Evolutionary conservation across 73 alveolate genomes (phyloP), one percentile per base, ranked within the genome.

Genomic region (Breviolum minutum): DNA sequence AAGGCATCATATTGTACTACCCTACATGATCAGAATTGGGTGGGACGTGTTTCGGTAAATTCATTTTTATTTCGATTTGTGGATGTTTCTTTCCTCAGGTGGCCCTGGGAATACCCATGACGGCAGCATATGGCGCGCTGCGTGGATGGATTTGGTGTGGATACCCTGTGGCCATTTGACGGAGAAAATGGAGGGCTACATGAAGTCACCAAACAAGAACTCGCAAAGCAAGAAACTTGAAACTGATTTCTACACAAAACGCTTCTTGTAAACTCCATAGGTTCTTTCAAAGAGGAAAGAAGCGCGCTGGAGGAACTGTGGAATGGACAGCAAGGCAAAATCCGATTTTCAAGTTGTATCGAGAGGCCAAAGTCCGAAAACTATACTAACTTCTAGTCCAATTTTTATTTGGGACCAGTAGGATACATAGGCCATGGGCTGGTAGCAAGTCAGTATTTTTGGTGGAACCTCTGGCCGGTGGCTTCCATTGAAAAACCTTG

Each of bases 221-320:
- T 40, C 3, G 54, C 54, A 40, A 40, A 20, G 74, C 22, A 20
- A 66, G 81, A 71, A 20, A 20, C 40, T 71, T 61, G 13, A 17
- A n/a, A 8, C 19, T 71, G 81, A 20, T 71, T n/a, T n/a, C n/a
- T n/a, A n/a, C n/a, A n/a, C n/a, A n/a, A n/a, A n/a, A n/a, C n/a
- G n/a, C n/a, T 77, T 10, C 16, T 77, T 40, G n/a, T 5, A 8
- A 17, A 8, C 5, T 9, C 64, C 64, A 14, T 19, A 86, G 94
- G 96, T 90, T 90, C 96, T 90, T 90, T 63, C 96, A 90, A 73
- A 86, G 96, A 30, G 96, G 96, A 27, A 91, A 74, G 90, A 92
- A 92, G 81, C 98, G 87, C 61, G 66, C 80, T 26, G 98, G 82
- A 84, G 98, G 98, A n/a, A 92, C 98, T 26, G 98, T 92, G 81